Conservation (phyloP, 225 moss, liverwort and hornwort genomes). For the Pleurozium schreberi region DNA sequence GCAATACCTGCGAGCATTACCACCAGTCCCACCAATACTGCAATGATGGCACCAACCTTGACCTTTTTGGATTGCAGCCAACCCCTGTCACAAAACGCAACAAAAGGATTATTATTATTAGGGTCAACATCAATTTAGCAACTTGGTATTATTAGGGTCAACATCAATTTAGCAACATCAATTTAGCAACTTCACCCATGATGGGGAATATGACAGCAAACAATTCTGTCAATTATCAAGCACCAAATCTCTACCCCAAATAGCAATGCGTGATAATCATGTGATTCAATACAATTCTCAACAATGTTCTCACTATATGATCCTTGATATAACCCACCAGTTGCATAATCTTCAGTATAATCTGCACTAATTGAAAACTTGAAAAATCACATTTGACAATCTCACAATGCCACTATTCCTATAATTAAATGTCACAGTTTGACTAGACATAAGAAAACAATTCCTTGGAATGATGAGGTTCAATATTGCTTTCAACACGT, state of each 20-base stretch:
- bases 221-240: not conserved
- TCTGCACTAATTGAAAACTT: not conserved
- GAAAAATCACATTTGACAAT: not conserved
- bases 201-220: not conserved
- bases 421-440: not conserved
- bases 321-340: not conserved
- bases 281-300: not conserved
- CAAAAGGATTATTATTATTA: not conserved
- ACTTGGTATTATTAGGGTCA: not conserved
- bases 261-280: not conserved
- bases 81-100: slow-evolving; percentile 1
- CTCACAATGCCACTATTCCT: not conserved
- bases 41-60: not conserved
- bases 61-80: slow-evolving; percentile 9
- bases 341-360: not conserved
- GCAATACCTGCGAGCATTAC: slow-evolving; percentile 15
- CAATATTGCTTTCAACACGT: not conserved
- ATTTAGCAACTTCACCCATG: not conserved
- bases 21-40: slow-evolving; percentile 1
- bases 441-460: not conserved
- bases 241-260: not conserved
- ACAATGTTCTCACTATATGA: not conserved
- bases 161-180: not conserved
- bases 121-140: too few species aligned
- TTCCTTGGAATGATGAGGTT: not conserved